These are phyloP conservation scores for Saccharomycopsis fibuligera DNA, from an alignment of 805 yeast genomes.

Conservation along the genomic window DNA sequence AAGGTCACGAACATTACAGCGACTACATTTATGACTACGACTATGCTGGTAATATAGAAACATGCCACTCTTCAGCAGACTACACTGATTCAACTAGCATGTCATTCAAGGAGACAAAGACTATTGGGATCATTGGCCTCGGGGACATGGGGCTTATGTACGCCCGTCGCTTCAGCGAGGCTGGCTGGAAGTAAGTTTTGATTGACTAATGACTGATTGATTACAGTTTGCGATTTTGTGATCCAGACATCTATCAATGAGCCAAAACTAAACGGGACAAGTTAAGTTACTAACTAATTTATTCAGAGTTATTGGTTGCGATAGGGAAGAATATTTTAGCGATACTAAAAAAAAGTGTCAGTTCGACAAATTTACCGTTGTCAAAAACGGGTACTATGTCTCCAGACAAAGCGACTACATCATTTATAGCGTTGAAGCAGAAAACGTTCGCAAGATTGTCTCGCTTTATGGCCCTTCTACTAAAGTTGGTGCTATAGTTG, in stretches of 20 bases:
- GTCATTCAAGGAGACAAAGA: slow-evolving; percentile 35
- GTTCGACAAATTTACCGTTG: slow-evolving; percentile 44
- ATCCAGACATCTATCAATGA: neutral
- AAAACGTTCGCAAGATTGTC: slow-evolving; percentile 68
- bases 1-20: no score
- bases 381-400: slow-evolving; percentile 78
- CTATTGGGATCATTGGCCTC: slow-evolving; percentile 86
- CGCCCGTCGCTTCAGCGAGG: slow-evolving; percentile 67
- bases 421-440: slow-evolving; percentile 92
- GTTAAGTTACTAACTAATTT: neutral
- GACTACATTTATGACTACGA: no score
- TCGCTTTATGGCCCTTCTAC: slow-evolving; percentile 77
- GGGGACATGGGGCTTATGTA: slow-evolving; percentile 96
- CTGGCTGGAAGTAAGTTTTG: slow-evolving; percentile 66
- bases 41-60: no score
- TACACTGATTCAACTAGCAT: no score
- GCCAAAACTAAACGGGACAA: neutral
- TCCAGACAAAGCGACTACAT: slow-evolving; percentile 76
- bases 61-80: no score
- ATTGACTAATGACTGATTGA: neutral
- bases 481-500: slow-evolving; percentile 83
- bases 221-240: neutral
- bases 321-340: slow-evolving; percentile 59
- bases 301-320: slow-evolving; percentile 71
- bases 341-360: slow-evolving; percentile 35